Evolutionary conservation across 2,329 filamentous ascomycete species (phyloP), one percentile per base, ranked within the genome.

Genomic region (Boeremia exigua): DNA sequence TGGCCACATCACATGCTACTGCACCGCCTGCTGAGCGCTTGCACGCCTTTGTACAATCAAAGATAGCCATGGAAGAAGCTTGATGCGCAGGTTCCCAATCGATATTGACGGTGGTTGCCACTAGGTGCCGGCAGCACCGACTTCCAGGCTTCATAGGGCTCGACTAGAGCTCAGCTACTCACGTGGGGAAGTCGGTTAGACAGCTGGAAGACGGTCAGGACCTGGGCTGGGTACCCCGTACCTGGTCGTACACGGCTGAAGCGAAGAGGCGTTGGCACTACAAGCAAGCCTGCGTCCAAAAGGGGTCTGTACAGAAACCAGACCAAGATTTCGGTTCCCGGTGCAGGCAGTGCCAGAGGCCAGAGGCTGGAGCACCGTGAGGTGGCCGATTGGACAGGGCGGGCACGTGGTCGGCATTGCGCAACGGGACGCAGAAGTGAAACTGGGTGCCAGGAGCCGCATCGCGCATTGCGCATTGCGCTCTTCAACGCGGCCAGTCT

Each of bases 101-200:
- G 27, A 11, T 12, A 38, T 3, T 19, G 15, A 15, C 25, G 23
- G 47, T 56, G 53, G 42, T 37, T 47, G 37, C 25, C 30, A 50
- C 53, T 51, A 44, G n/a, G n/a, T n/a, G n/a, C 53, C 47, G 47
- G 53, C 30, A 38, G 42, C 37, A 10, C 53, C 47, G 47, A 56
- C 53, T 30, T 39, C 15, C 17, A 37, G 34, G 34, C 34, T 19
- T 37, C 36, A 29, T 47, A 56, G 43, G 47, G 53, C 53, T 48
- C 36, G 36, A 32, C 53, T 56, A 46, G n/a, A 42, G 34, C 25
- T 48, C 53, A 56, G 47, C 53, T 47, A 6, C 34, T 50, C 47
- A 29, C 39, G 47, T 56, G 42, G 53, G n/a, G 48, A 5, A 23
- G 19, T 23, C 19, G 19, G 19, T 23, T 3, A 23, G 19, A 23